Evolutionary conservation across 129 eudicot species (phyloP).

Genomic region (Flaveria brownii): DNA sequence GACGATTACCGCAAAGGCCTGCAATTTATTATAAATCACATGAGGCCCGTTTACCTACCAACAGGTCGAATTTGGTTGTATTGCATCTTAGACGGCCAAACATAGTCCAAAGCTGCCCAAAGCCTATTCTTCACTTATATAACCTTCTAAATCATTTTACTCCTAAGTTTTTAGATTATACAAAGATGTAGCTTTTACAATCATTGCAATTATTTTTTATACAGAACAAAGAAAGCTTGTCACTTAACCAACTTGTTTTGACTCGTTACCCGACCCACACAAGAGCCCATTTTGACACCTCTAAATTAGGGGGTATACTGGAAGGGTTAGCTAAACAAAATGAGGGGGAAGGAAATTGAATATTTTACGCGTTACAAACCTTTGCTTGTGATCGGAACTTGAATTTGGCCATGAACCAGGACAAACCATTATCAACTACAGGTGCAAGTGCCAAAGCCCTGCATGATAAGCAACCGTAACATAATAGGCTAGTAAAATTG

Average conservation of each 20-base stretch:
- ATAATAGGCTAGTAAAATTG: not conserved
- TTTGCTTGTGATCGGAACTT: conserved; percentile 79
- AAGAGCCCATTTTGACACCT: not conserved
- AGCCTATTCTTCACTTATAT: not conserved
- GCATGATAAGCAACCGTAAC: conserved; percentile 28
- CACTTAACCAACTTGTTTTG: conserved; percentile 8
- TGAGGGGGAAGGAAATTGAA: not conserved
- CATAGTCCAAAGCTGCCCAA: not conserved
- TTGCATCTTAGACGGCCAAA: not conserved
- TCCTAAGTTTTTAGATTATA: not conserved
- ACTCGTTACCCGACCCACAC: conserved; percentile 1
- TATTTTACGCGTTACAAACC: conserved; percentile 40
- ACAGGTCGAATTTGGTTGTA: not conserved
- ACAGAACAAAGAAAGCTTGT: not conserved
- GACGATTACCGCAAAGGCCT: conserved; percentile 83
- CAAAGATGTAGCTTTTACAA: too few relatives aligned
- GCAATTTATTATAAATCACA: conserved; percentile 26
- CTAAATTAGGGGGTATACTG: not conserved
- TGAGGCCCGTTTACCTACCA: not conserved
- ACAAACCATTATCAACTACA: conserved; percentile 73
- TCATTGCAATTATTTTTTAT: not conserved
- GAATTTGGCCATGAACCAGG: conserved; percentile 74
- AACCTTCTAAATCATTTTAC: not conserved
- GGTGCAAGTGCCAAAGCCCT: conserved; percentile 99
- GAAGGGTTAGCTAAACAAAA: not conserved